phyloP scores from a whole-genome alignment of 1,284 basidiomycete genomes.

The Moesziomyces parantarcticus region DNA sequence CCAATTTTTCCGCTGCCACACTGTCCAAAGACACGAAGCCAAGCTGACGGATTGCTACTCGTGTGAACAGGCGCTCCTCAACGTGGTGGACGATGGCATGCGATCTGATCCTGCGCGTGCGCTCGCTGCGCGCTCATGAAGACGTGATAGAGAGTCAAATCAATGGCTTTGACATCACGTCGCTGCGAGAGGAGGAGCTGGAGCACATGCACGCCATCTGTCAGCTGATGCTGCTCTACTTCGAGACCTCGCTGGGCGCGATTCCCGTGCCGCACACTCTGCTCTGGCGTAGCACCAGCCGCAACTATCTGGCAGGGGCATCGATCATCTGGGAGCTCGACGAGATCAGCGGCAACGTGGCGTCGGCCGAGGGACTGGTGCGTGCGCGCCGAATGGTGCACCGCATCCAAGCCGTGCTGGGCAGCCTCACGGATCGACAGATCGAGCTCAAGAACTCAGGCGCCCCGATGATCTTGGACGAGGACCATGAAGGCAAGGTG shows the following conservation, averaged over 20 bases:
- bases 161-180: slow-evolving; percentile 25
- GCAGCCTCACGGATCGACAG: slow-evolving; percentile 5
- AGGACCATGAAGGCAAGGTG: background rate
- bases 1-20: background rate
- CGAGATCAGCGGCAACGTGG: slow-evolving; percentile 18
- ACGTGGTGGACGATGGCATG: slow-evolving; percentile 24
- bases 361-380: slow-evolving; percentile 1
- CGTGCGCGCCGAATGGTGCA: background rate
- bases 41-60: background rate
- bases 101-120: slow-evolving; percentile 6
- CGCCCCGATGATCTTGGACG: background rate
- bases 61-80: slow-evolving; percentile 17
- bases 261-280: background rate
- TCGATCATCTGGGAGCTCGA: slow-evolving; percentile 20
- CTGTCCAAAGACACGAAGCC: background rate
- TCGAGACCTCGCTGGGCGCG: slow-evolving; percentile 10
- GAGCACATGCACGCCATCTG: slow-evolving; percentile 20
- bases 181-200: slow-evolving; percentile 25
- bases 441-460: slow-evolving; percentile 1
- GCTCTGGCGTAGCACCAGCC: background rate
- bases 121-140: slow-evolving; percentile 4
- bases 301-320: background rate
- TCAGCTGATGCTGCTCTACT: slow-evolving; percentile 28
- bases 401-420: slow-evolving; percentile 8
- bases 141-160: slow-evolving; percentile 4